Base-by-base conservation (phyloP, 2,329 filamentous ascomycete species). In the Parastagonospora nodorum region DNA sequence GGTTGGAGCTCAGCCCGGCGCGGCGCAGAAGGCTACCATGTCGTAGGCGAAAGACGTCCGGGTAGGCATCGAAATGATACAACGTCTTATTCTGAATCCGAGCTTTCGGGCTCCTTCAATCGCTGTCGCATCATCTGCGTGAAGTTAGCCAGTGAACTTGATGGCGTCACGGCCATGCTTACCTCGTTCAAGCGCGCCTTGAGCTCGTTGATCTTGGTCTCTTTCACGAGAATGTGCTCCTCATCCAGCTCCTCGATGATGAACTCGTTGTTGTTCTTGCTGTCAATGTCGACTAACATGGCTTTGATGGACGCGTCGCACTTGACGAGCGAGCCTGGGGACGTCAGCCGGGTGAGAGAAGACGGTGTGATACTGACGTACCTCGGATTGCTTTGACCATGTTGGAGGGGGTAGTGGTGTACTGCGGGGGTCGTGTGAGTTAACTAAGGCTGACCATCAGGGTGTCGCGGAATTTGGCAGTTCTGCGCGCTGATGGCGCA, bases 221-320 rank as follows among this genome's bases (percentile, higher is more conserved):
- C 87, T 73, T 91, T 90, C 48, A 92, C 83, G 2, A 93, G 79
- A 1, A 91, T 79, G 50, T 88, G 86, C 69, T 88, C 83, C 52
- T 92, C 89, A 74, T 92, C 89, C 1, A 92, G 82, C 56, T 92
- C 88, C 64, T 92, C 88, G 55, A 92, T 88, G 67, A 93, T 89
- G 71, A 85, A 90, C 58, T 87, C 85, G 73, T 92, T 85, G 60
- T 82, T 81, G 50, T 76, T 68, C 50, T 84, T 79, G 63, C 79
- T 83, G 74, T 93, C 87, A 61, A 93, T 89, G 66, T 86, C 88
- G 62, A 89, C 80, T 66, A 93, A 88, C 78, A 92, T 91, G 57
- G 89, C 88, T 75, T 92, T 92, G 81, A 93, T 92, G 38, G 88
- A 90, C n/a, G 89, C 87, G 70, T 93, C 89, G 75, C 88, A 91